These are phyloP conservation scores for Pichia sp. DNA, from an alignment of 1,139 yeast species.

Conservation along the genomic window DNA sequence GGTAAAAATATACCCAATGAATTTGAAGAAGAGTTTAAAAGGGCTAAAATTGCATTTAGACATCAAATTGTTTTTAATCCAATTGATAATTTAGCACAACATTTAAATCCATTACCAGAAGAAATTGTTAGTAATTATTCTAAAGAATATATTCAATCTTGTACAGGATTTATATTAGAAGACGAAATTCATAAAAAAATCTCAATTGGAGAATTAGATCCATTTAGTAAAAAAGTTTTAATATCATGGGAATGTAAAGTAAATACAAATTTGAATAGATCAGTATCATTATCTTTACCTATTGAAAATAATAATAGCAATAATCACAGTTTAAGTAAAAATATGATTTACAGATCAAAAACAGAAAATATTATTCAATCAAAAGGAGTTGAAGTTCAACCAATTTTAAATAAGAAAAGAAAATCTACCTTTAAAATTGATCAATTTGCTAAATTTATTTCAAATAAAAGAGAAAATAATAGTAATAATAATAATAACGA, in stretches of 20 bases:
- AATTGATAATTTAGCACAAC: conserved; percentile 36
- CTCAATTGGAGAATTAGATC: conserved; percentile 64
- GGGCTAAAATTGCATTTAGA: conserved; percentile 77
- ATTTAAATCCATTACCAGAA: conserved; percentile 54
- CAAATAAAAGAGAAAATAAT: conserved; percentile 1
- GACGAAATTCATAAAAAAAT: conserved; percentile 46
- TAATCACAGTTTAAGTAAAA: neutral
- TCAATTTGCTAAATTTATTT: conserved; percentile 11
- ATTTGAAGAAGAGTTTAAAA: conserved; percentile 53
- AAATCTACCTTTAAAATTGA: conserved; percentile 10
- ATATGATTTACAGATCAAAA: neutral
- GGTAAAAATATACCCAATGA: conserved; percentile 56
- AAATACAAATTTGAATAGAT: conserved; percentile 2
- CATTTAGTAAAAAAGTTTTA: conserved; percentile 47
- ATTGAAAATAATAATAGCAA: neutral
- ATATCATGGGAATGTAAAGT: conserved; percentile 37
- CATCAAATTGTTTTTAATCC: conserved; percentile 87
- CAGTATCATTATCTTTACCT: conserved; percentile 11
- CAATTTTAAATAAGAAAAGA: conserved; percentile 7
- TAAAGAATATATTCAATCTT: conserved; percentile 32
- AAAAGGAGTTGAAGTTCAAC: conserved; percentile 2
- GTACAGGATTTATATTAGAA: conserved; percentile 56
- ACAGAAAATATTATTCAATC: neutral
- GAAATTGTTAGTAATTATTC: conserved; percentile 17
- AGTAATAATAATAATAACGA: neutral